Base-by-base conservation (phyloP, 257 asterid species). In the Plantago elongata region DNA sequence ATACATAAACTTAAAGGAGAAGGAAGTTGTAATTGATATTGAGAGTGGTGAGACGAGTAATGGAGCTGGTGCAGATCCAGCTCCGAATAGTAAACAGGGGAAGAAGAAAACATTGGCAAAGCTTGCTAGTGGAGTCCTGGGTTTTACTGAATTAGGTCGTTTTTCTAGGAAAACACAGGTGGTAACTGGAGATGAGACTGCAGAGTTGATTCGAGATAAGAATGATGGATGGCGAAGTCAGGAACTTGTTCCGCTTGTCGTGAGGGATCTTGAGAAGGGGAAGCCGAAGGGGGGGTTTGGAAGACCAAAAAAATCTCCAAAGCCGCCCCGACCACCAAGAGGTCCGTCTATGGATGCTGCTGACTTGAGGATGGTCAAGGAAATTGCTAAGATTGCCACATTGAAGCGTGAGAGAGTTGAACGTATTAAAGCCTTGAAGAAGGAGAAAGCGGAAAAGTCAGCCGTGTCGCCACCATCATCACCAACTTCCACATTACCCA, bases 281-380 rank as follows among this genome's bases (percentile, higher is more conserved):
- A 71, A 69, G 38, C 65, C 49, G 1, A 78, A 58, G 71, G 57
- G 18, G 0, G 71, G n/a, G n/a, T n/a, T n/a, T n/a, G n/a, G 51
- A 40, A 78, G 72, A 52, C 64, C 37, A n/a, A 74, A 69, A 15
- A 80, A 59, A 61, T 67, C 83, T 46, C 61, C 72, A 12, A 84
- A 84, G 60, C 93, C 93, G 0, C 93, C 89, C 3, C 75, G 87
- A n/a, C 93, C 86, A 11, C 93, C 93, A 5, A 84, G 72, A 64
- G 89, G 87, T 11, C 93, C 93, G 5, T 67, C 77, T 1, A 29
- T 84, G 75, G 82, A 82, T 74, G 84, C 87, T 29, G 62, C 77
- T 15, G 93, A 84, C 62, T 64, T 82, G 74, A 79, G 82, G 54
- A 49, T 82, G 77, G 66, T 82, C 7, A 79, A 69, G 69, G 87